phyloP scores from a whole-genome alignment of 139 green algal species.

The Chlamydomonas incerta region DNA sequence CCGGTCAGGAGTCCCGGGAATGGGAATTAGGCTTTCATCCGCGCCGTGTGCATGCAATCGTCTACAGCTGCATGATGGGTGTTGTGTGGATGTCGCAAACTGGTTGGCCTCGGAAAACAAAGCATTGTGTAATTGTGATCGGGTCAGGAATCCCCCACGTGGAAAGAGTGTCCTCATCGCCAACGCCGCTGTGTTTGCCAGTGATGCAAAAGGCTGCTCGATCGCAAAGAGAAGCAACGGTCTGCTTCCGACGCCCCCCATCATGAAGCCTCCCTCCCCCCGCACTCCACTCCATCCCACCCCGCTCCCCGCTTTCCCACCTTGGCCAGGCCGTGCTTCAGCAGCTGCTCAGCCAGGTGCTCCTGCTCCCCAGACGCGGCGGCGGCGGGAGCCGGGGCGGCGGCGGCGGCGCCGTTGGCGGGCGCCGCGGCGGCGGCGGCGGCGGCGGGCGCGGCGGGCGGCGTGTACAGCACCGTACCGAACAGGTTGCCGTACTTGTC shows the following conservation, averaged over 20 bases:
- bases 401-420: no score
- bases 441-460: background rate
- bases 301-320: slow-evolving; percentile 33
- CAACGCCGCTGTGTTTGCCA: no score
- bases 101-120: no score
- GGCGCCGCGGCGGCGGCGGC: background rate
- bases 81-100: no score
- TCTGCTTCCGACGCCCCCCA: no score
- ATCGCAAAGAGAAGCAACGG: no score
- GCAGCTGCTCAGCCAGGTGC: slow-evolving; percentile 79
- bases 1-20: background rate
- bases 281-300: no score
- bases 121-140: no score
- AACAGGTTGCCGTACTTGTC: slow-evolving; percentile 93
- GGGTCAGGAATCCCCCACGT: no score
- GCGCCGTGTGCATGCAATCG: background rate
- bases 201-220: no score
- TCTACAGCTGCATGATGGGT: no score
- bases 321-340: slow-evolving; percentile 70
- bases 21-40: background rate
- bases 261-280: background rate
- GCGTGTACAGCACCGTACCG: slow-evolving; percentile 71
- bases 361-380: slow-evolving; percentile 21
- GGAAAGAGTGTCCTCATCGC: no score
- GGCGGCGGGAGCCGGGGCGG: background rate